Conservation (phyloP, 2,329 filamentous ascomycete species). For the Penicillium thymicola region DNA sequence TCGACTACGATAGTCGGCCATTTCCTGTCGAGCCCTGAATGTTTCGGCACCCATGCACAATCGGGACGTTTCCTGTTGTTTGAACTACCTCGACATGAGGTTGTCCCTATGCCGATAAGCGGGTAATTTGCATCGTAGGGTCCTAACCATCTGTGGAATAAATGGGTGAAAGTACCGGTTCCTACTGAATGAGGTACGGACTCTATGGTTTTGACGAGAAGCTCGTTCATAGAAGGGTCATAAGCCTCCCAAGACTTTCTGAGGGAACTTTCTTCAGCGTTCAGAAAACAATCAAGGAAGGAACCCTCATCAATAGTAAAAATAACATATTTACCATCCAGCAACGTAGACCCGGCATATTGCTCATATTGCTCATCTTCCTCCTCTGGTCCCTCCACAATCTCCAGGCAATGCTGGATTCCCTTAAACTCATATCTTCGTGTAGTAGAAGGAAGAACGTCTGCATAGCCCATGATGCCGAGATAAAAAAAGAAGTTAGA, state of each 20-base stretch:
- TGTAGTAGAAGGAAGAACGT: neutral
- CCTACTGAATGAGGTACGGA: too few species aligned
- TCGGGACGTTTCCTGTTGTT: neutral
- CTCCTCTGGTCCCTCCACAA: neutral
- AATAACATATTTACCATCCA: neutral
- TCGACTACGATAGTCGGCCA: neutral
- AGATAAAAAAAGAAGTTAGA: too few species aligned
- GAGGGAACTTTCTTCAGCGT: too few species aligned
- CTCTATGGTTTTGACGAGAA: too few species aligned
- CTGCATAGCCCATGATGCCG: neutral
- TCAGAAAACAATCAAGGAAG: neutral
- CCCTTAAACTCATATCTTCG: neutral
- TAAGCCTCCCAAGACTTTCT: too few species aligned
- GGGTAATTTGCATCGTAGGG: too few species aligned
- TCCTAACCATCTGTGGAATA: too few species aligned
- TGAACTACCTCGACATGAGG: neutral
- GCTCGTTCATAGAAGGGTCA: too few species aligned
- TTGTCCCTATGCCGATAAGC: too few species aligned
- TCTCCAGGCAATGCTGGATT: neutral
- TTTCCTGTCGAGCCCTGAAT: neutral
- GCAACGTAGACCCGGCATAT: too few species aligned
- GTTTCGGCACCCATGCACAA: neutral
- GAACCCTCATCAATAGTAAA: neutral
- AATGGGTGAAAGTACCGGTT: rapidly evolving
- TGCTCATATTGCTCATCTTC: neutral